Base-by-base conservation (phyloP, 495 filamentous ascomycete genomes). In the Choiromyces venosus region DNA sequence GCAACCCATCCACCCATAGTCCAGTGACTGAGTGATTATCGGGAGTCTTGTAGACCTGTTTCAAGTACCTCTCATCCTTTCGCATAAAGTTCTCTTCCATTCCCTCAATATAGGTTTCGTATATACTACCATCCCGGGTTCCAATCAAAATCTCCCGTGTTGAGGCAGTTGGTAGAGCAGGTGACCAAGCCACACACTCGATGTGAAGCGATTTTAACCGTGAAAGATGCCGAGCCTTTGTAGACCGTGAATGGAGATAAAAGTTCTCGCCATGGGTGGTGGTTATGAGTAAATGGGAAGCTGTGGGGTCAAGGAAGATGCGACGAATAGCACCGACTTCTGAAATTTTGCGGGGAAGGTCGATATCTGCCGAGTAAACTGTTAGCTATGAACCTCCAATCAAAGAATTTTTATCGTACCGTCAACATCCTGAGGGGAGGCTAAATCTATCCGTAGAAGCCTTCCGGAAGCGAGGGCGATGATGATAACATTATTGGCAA, bases 291-390 rank as follows among this genome's bases (percentile, higher is more conserved):
- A 99, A 83, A 83, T 99, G 95, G 3, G 93, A 97, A 37, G 96
- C 94, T 12, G 93, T 95, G 6, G 95, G 96, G 80, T 99, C 95
- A 71, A 99, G 90, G 83, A 99, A 99, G 88, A 98, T 91, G 82
- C 91, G 91, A 67, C 92, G 91, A 79, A 99, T 98, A 36, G 96
- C 85, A 73, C 95, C 95, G 65, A 92, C 87, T 81, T 98, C 95
- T 36, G 93, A 89, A 37, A 91, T 87, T 79, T 94, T 96, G 84
- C 95, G 96, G 37, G 96, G 96, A 38, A 99, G 90, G 81, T 98
- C 96, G 81, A 98, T 97, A 83, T 99, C 94, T 96, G 74, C 71
- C 36, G 66, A 65, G 42, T 21, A 37, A n/a, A 29, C 25, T 33
- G 61, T 71, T 66, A 72, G 67, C 68, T 33, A 38, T 61, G 38